These are phyloP conservation scores for Begonia loranthoides DNA, from an alignment of 306 rosid species.

Conservation along the genomic window DNA sequence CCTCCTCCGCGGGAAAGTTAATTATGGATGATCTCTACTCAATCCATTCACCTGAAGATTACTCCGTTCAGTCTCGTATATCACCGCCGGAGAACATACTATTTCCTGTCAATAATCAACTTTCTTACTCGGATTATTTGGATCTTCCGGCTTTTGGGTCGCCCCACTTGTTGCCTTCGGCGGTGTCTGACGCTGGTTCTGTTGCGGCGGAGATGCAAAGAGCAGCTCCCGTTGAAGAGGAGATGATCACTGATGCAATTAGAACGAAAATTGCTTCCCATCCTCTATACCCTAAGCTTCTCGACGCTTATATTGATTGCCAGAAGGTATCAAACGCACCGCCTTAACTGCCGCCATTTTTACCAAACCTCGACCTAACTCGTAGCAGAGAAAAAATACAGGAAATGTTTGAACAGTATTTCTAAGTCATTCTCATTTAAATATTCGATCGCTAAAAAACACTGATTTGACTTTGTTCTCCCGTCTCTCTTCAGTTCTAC, in stretches of 20 bases:
- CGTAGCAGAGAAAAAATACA: slow-evolving; percentile 8
- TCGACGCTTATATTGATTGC: slow-evolving; percentile 57
- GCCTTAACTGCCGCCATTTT: neutral
- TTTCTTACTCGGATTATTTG: slow-evolving; percentile 4
- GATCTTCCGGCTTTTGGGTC: slow-evolving; percentile 12
- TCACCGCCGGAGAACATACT: slow-evolving; percentile 2
- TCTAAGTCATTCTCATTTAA: neutral
- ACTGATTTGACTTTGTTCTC: too few relatives aligned
- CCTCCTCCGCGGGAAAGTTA: neutral
- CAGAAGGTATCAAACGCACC: slow-evolving; percentile 34
- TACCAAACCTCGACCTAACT: neutral
- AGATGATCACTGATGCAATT: slow-evolving; percentile 19
- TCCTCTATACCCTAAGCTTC: slow-evolving; percentile 59
- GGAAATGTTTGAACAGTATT: neutral
- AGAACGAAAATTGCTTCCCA: slow-evolving; percentile 54
- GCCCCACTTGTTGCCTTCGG: slow-evolving; percentile 14
- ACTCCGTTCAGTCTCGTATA: slow-evolving; percentile 14
- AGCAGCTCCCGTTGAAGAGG: slow-evolving; percentile 9
- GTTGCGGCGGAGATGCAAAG: slow-evolving; percentile 12
- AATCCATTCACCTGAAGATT: slow-evolving; percentile 10
- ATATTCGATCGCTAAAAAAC: neutral
- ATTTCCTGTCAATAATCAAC: slow-evolving; percentile 7
- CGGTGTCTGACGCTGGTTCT: slow-evolving; percentile 18
- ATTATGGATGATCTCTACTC: slow-evolving; percentile 33
- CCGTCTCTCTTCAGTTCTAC: too few relatives aligned